These are phyloP conservation scores for Crithidia mellificae DNA, from an alignment of 208 protist genomes.

Conservation along the genomic window DNA sequence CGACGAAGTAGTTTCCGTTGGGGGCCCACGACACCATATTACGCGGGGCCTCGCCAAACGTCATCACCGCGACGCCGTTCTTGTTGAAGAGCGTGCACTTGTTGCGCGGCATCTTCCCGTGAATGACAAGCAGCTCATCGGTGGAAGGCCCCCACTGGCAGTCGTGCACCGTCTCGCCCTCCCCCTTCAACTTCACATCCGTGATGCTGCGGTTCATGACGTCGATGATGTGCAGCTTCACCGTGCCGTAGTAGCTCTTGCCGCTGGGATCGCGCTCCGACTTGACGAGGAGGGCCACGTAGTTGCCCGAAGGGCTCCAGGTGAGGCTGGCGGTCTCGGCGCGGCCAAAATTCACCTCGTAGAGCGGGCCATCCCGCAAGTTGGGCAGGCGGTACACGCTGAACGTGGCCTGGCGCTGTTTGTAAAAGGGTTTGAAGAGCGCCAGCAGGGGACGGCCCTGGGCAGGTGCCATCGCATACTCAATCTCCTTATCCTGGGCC, in stretches of 20 bases:
- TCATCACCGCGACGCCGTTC: slow-evolving; percentile 74
- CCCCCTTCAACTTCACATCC: slow-evolving; percentile 67
- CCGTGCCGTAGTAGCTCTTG: slow-evolving; percentile 91
- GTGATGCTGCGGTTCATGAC: slow-evolving; percentile 54
- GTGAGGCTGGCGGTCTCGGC: slow-evolving; percentile 64
- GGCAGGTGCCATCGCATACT: slow-evolving; percentile 54
- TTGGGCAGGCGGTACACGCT: slow-evolving; percentile 75
- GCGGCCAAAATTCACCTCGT: slow-evolving; percentile 63
- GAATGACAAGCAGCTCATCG: slow-evolving; percentile 88
- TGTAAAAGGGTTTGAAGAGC: slow-evolving; percentile 85
- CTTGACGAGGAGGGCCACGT: slow-evolving; percentile 73
- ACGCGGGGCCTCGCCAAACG: slow-evolving; percentile 82
- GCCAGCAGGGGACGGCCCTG: slow-evolving; percentile 62
- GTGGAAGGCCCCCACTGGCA: slow-evolving; percentile 72
- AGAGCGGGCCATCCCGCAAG: slow-evolving; percentile 64
- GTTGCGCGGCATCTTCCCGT: slow-evolving; percentile 90
- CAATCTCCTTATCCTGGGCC: slow-evolving; percentile 80
- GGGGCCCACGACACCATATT: slow-evolving; percentile 84
- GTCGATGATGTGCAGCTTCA: slow-evolving; percentile 79
- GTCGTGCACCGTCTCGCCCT: slow-evolving; percentile 87
- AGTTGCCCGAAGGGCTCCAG: slow-evolving; percentile 71
- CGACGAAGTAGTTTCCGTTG: slow-evolving; percentile 65
- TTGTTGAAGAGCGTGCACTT: slow-evolving; percentile 88
- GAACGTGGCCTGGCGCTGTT: slow-evolving; percentile 69
- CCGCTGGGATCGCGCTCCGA: slow-evolving; percentile 82